phyloP scores from a whole-genome alignment of 257 asterid genomes.

The Prunella vulgaris region DNA sequence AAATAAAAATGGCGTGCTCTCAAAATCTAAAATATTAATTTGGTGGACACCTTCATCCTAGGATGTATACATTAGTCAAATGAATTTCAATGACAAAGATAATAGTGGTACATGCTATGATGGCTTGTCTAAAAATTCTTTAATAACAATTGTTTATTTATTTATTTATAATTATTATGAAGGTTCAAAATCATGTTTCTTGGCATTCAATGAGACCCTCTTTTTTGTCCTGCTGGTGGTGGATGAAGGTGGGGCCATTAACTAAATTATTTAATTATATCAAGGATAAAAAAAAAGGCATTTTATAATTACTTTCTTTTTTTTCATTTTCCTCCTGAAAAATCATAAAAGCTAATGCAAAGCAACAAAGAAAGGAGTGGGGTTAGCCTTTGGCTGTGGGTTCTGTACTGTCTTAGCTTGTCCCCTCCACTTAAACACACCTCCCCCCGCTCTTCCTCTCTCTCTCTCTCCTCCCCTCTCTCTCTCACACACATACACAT shows the following conservation, averaged over 20 bases:
- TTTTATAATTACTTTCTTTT: background rate
- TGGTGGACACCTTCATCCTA: constrained; percentile 7
- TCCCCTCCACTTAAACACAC: constrained; percentile 91
- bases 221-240: constrained; percentile 33
- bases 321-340: constrained; percentile 1
- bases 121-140: constrained; percentile 25
- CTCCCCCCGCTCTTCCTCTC: constrained; percentile 31
- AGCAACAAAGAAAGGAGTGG: constrained; percentile 37
- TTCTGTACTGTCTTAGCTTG: constrained; percentile 93
- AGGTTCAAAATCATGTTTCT: constrained; percentile 21
- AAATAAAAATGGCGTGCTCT: background rate
- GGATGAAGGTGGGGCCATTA: constrained; percentile 33
- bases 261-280: background rate
- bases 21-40: background rate
- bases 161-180: background rate
- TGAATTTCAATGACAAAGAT: constrained; percentile 24
- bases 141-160: background rate
- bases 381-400: constrained; percentile 61
- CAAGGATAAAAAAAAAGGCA: constrained; percentile 12
- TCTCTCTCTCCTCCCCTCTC: too few relatives aligned
- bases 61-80: constrained; percentile 10
- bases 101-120: constrained; percentile 28
- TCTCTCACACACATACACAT: too few relatives aligned
- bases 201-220: constrained; percentile 37
- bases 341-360: constrained; percentile 43